Percentiles rank a stretch among this genome's conserved stretches.
Conservation (phyloP, 768 basidiomycete species). For the Russula sp. region DNA sequence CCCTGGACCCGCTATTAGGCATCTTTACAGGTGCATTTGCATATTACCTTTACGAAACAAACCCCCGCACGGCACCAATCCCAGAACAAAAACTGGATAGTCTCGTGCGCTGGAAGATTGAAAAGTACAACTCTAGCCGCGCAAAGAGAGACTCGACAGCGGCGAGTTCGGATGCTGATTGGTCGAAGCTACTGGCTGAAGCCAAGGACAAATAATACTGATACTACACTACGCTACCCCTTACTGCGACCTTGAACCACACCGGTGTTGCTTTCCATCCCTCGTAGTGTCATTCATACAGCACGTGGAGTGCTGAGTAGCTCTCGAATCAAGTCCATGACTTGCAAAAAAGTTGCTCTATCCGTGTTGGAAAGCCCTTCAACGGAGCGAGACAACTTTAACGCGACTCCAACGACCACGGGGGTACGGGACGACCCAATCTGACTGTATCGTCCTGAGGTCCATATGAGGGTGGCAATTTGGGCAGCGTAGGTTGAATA, state of each 20-base stretch:
- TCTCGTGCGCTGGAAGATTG: constrained; percentile 65
- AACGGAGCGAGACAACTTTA: constrained; percentile 51
- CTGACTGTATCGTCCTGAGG: constrained; percentile 37
- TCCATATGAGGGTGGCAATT: constrained; percentile 81
- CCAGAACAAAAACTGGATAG: constrained; percentile 48
- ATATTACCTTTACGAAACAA: constrained; percentile 72
- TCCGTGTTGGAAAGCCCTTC: constrained; percentile 56
- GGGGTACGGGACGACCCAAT: constrained; percentile 23
- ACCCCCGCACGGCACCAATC: constrained; percentile 64
- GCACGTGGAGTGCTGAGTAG: constrained; percentile 20
- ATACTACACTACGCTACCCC: neutral
- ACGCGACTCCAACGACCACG: constrained; percentile 30
- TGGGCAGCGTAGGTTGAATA: constrained; percentile 83
- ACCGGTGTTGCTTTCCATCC: neutral
- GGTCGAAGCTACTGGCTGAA: constrained; percentile 10
- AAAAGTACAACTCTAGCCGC: constrained; percentile 32
- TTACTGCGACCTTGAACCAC: neutral
- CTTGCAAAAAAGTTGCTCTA: constrained; percentile 36
- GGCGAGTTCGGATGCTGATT: constrained; percentile 22
- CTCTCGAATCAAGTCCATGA: constrained; percentile 41
- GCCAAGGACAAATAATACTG: constrained; percentile 10
- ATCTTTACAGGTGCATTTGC: constrained; percentile 74
- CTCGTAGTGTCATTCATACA: neutral
- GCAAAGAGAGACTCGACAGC: constrained; percentile 15
- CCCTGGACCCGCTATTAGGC: constrained; percentile 67